Percentiles rank a stretch among this genome's conserved stretches.
Evolutionary conservation across 352 stramenopile genomes (phyloP).

Genomic region (Achlya hypogyna): DNA sequence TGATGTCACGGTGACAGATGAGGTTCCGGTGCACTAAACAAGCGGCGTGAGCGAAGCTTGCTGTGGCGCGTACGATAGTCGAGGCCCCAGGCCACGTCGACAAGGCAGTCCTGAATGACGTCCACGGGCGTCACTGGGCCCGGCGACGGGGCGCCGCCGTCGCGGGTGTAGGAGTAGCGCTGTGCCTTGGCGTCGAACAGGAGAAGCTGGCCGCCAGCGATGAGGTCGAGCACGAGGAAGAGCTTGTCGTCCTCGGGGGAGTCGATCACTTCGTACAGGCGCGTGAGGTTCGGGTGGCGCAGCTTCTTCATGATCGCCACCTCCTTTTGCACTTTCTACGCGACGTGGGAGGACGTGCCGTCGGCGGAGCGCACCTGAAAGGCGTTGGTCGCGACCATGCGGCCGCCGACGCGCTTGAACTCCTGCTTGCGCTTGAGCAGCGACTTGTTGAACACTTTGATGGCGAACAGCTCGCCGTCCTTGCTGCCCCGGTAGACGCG

Average conservation of each 20-base stretch:
- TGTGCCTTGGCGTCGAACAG: constrained; percentile 23
- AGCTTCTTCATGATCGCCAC: constrained; percentile 23
- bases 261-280: constrained; percentile 26
- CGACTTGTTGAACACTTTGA: constrained; percentile 24
- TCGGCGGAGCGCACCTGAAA: constrained; percentile 25
- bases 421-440: constrained; percentile 22
- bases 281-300: constrained; percentile 17
- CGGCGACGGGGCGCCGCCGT: constrained; percentile 3
- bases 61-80: constrained; percentile 58
- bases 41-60: constrained; percentile 13
- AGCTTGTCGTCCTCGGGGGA: constrained; percentile 21
- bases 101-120: constrained; percentile 46
- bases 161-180: not conserved
- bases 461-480: constrained; percentile 22
- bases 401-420: constrained; percentile 19
- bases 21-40: constrained; percentile 23
- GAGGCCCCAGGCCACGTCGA: constrained; percentile 56
- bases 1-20: constrained; percentile 37
- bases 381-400: constrained; percentile 19
- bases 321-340: constrained; percentile 22
- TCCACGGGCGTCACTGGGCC: constrained; percentile 29
- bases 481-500: constrained; percentile 54
- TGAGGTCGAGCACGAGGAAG: constrained; percentile 27
- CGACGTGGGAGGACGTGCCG: not conserved
- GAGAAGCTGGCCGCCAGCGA: constrained; percentile 28